Base-by-base conservation (phyloP, 805 yeast genomes). In the Ogataea parapolymorpha region DNA sequence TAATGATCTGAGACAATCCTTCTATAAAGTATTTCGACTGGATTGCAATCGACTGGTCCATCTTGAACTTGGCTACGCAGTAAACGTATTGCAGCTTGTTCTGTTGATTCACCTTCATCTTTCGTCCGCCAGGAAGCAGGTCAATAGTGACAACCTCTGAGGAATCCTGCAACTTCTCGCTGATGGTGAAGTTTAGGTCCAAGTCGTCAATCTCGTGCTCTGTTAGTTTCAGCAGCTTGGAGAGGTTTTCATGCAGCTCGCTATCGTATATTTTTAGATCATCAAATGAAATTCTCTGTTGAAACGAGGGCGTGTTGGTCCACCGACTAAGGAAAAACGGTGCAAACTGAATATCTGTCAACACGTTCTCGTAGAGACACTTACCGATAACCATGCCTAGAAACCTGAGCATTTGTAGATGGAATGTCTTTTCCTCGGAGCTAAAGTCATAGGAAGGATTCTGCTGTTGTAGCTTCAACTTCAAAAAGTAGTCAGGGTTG, bases 331-430 rank as follows among this genome's bases (percentile, higher is more conserved):
- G 61, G 54, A 91, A 91, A 49, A 88, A 87, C 2, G 91, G 85
- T 0, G 97, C 89, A 71, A 91, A 90, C 13, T 80, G 75, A 17
- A 86, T 75, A 60, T 90, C 95, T 6, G 91, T 77, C 48, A 91
- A 67, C 3, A 89, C 82, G 38, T 80, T 80, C 41, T 87, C 95
- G 58, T 86, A 88, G 3, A 91, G 66, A 55, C 97, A 90, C 58
- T 89, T 91, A 1, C 97, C 99, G 32, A 91, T 70, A 5, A 89
- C 68, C 66, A 74, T 80, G 0, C 99, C 99, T 50, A 90, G 61
- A 53, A 90, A 90, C 53, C 72, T 71, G 48, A 60, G 42, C 48
- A 73, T 56, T 41, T 70, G 55, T 23, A 54, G 35, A 37, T 54
- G 54, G 24, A 54, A 55, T 1, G 42, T 41, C 14, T 51, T 47